Percentiles rank a stretch among this genome's conserved stretches.
Evolutionary conservation across 2,329 filamentous ascomycete species (phyloP).

Genomic region (Acarospora socialis): DNA sequence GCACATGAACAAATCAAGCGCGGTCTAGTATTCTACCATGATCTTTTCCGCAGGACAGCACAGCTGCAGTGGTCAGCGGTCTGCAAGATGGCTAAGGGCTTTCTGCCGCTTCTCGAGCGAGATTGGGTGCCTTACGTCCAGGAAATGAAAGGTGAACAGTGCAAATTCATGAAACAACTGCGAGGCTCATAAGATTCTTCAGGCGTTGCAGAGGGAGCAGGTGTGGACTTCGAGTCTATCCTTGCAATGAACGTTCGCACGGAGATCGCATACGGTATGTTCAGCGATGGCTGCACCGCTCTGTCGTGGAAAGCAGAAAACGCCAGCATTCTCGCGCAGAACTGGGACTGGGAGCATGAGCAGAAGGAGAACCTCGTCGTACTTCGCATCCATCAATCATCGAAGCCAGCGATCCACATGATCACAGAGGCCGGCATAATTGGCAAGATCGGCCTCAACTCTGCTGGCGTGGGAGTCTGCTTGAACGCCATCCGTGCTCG

Average conservation of each 20-base stretch:
- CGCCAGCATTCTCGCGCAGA: conserved; percentile 35
- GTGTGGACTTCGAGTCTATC: conserved; percentile 34
- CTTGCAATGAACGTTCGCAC: conserved; percentile 46
- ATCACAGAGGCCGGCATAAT: conserved; percentile 44
- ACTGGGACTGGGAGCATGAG: conserved; percentile 41
- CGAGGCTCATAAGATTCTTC: neutral
- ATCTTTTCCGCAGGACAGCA: conserved; percentile 26
- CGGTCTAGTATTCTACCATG: conserved; percentile 6
- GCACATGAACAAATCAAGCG: conserved; percentile 8
- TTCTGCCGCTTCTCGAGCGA: conserved; percentile 27
- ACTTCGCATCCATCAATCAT: conserved; percentile 30
- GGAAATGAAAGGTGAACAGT: conserved; percentile 20
- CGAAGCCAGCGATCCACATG: conserved; percentile 37
- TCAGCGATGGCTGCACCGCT: conserved; percentile 44
- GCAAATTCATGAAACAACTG: neutral
- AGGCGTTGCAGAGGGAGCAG: conserved; percentile 40
- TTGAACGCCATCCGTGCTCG: conserved; percentile 41
- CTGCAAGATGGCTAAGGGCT: conserved; percentile 29
- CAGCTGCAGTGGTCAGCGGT: conserved; percentile 35
- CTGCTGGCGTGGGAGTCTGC: conserved; percentile 37
- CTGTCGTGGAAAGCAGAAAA: conserved; percentile 35
- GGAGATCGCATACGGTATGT: conserved; percentile 43
- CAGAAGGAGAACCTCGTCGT: conserved; percentile 39
- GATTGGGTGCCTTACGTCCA: conserved; percentile 20
- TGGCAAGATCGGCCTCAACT: conserved; percentile 45